Percentiles rank a stretch among this genome's conserved stretches.
These are phyloP conservation scores for Euphorbia lathyris DNA, from an alignment of 345 rosid species.

Conservation along the genomic window DNA sequence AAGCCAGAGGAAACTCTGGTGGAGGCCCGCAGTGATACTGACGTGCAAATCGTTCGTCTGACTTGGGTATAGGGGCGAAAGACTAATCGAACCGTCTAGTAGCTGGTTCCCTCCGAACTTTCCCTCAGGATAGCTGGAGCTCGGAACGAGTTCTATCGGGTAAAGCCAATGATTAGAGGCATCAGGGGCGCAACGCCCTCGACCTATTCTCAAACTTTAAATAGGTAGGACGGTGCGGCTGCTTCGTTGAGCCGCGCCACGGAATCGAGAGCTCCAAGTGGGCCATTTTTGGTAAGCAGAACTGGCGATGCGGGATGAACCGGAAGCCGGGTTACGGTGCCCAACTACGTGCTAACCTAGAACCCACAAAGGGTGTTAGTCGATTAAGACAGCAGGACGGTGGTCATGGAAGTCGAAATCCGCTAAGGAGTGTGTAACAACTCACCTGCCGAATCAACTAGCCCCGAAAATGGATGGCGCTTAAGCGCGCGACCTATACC, in stretches of 20 bases:
- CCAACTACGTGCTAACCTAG: too few relatives aligned
- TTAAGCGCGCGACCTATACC: neutral
- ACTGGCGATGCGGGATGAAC: too few relatives aligned
- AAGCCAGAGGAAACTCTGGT: neutral
- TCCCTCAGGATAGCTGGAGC: constrained; percentile 35
- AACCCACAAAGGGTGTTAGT: too few relatives aligned
- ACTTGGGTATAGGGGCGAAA: constrained; percentile 35
- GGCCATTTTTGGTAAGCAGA: neutral
- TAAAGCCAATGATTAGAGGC: neutral
- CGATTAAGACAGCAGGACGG: too few relatives aligned
- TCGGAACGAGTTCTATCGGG: constrained; percentile 15
- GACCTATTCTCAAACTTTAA: too few relatives aligned
- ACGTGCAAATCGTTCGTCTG: constrained; percentile 27
- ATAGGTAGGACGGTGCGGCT: constrained; percentile 1
- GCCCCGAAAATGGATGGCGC: constrained; percentile 1
- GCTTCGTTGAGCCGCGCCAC: neutral
- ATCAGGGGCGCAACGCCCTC: too few relatives aligned
- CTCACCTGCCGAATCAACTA: neutral
- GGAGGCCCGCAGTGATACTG: neutral
- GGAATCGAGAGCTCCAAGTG: too few relatives aligned
- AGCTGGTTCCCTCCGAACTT: constrained; percentile 40
- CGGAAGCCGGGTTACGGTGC: neutral
- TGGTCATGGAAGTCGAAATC: too few relatives aligned
- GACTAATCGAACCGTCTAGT: constrained; percentile 36
- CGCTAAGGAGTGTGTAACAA: too few relatives aligned